These are phyloP conservation scores for Pachysandra terminalis DNA, from an alignment of 164 flowering plant species.

Conservation along the genomic window DNA sequence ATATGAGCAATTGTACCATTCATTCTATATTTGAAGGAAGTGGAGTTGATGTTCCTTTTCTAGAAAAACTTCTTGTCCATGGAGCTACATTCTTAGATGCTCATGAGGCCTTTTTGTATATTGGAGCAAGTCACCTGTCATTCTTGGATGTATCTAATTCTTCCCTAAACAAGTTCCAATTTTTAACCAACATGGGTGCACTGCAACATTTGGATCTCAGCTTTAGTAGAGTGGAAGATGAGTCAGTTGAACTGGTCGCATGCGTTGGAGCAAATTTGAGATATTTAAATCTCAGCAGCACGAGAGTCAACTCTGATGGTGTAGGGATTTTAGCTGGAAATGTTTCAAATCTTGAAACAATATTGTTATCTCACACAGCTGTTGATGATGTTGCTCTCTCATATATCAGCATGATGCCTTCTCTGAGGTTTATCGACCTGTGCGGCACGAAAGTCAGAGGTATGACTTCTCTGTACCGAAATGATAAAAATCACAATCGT, in stretches of 20 bases:
- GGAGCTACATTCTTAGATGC: slow-evolving; percentile 51
- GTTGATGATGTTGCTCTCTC: slow-evolving; percentile 60
- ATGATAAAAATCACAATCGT: neutral
- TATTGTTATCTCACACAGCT: slow-evolving; percentile 53
- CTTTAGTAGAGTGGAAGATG: slow-evolving; percentile 45
- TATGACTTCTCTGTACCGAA: slow-evolving; percentile 13
- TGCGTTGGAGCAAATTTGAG: slow-evolving; percentile 55
- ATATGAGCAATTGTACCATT: slow-evolving; percentile 80
- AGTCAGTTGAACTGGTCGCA: slow-evolving; percentile 45
- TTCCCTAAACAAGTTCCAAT: slow-evolving; percentile 41
- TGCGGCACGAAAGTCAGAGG: slow-evolving; percentile 74
- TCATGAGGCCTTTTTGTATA: slow-evolving; percentile 33
- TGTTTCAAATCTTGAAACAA: slow-evolving; percentile 60
- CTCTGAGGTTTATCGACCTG: slow-evolving; percentile 52
- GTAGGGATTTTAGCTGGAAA: slow-evolving; percentile 59
- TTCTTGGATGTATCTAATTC: slow-evolving; percentile 61
- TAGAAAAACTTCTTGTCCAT: slow-evolving; percentile 45
- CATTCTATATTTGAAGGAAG: slow-evolving; percentile 39
- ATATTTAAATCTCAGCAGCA: slow-evolving; percentile 58
- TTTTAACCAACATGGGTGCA: slow-evolving; percentile 43
- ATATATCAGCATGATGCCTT: slow-evolving; percentile 59
- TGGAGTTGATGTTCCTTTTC: slow-evolving; percentile 34
- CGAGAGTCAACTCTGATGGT: slow-evolving; percentile 61
- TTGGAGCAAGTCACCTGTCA: slow-evolving; percentile 35
- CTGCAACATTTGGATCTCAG: slow-evolving; percentile 75